Conservation (phyloP, 164 flowering plant genomes). For the Euptelea pleiosperma region DNA sequence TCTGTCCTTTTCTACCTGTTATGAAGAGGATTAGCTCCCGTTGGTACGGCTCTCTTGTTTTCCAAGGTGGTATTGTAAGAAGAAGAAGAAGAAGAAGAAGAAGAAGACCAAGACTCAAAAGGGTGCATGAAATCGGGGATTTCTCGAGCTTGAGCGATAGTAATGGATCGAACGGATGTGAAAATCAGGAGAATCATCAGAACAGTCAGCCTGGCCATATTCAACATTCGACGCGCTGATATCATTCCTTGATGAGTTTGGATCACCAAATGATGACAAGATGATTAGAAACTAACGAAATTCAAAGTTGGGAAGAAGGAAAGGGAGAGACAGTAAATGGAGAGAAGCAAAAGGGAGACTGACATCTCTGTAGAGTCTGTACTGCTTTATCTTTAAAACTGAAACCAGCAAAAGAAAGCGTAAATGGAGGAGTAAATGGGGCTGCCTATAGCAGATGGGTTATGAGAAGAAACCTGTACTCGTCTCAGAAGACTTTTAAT, state of each 20-base stretch:
- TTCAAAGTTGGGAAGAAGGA: not conserved
- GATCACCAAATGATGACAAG: too few relatives aligned
- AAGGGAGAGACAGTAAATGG: not conserved
- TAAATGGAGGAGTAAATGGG: too few relatives aligned
- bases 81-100: constrained; percentile 8
- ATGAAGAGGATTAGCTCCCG: constrained; percentile 35
- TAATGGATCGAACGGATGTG: not conserved
- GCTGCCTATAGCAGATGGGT: too few relatives aligned
- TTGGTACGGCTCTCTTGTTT: constrained; percentile 32
- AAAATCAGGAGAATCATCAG: constrained; percentile 14
- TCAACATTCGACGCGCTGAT: constrained; percentile 1
- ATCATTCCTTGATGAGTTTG: not conserved
- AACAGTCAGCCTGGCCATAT: constrained; percentile 6
- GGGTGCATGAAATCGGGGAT: not conserved
- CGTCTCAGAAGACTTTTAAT: too few relatives aligned
- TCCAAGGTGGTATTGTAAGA: constrained; percentile 11
- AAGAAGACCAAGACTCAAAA: constrained; percentile 6
- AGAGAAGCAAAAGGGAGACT: too few relatives aligned
- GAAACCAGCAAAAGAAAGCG: too few relatives aligned
- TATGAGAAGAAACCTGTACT: too few relatives aligned
- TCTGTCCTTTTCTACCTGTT: constrained; percentile 17
- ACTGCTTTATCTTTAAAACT: too few relatives aligned
- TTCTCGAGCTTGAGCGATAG: not conserved
- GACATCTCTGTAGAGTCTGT: too few relatives aligned
- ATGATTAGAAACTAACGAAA: too few relatives aligned